phyloP scores from a whole-genome alignment of 257 asterid species.

The Nyctanthes arbortristis region DNA sequence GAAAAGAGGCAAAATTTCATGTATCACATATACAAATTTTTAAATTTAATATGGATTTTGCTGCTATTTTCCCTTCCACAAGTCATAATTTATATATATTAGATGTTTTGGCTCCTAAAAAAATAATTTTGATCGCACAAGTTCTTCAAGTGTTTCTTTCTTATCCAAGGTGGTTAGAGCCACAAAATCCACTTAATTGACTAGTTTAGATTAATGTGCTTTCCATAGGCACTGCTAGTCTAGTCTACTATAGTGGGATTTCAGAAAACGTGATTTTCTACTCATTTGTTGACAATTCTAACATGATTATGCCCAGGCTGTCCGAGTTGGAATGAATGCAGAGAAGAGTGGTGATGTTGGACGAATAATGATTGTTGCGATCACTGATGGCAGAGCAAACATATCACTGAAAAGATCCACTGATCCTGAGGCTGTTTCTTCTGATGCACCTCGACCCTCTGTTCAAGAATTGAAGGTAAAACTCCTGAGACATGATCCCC shows the following conservation, averaged over 20 bases:
- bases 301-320: slow-evolving; percentile 56
- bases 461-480: slow-evolving; percentile 79
- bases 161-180: neutral
- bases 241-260: too few species aligned
- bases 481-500: neutral
- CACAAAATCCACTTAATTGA: neutral
- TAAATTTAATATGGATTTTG: neutral
- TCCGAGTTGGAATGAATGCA: slow-evolving; percentile 94
- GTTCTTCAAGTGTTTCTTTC: neutral
- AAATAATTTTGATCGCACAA: neutral
- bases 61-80: neutral
- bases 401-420: slow-evolving; percentile 89
- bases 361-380: slow-evolving; percentile 90
- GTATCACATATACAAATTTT: neutral
- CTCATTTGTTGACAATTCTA: neutral
- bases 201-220: neutral
- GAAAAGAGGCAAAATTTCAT: neutral
- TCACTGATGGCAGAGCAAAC: slow-evolving; percentile 98
- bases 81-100: neutral
- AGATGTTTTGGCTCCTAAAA: neutral
- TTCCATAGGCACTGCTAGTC: neutral
- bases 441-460: slow-evolving; percentile 84
- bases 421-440: slow-evolving; percentile 68
- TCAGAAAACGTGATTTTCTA: neutral
- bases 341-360: slow-evolving; percentile 99